A percentile compares a stretch with the other conserved stretches of the same genome.
These are phyloP conservation scores for Lyophyllum shimeji DNA, from an alignment of 768 basidiomycete genomes.

Conservation along the genomic window DNA sequence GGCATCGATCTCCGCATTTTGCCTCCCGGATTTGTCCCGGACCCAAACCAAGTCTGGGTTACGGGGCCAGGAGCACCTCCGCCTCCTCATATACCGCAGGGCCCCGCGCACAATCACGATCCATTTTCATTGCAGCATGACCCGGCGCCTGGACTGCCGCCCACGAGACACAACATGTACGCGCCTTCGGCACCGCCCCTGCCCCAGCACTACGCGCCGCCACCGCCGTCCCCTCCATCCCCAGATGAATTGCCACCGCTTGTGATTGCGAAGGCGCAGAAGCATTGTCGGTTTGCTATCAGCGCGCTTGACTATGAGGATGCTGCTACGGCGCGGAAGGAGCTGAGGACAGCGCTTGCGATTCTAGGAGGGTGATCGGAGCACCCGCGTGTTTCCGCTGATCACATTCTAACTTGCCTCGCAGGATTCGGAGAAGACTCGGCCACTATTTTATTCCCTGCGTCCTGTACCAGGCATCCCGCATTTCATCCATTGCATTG, in stretches of 20 bases:
- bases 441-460: too few species aligned
- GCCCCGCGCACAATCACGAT: neutral
- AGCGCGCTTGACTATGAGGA: constrained; percentile 97
- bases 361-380: constrained; percentile 51
- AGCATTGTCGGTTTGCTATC: constrained; percentile 90
- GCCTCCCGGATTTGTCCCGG: constrained; percentile 20
- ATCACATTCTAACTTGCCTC: too few species aligned
- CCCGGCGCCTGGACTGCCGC: constrained; percentile 16
- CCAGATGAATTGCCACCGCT: constrained; percentile 58
- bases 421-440: too few species aligned
- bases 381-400: neutral
- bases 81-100: constrained; percentile 1
- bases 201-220: constrained; percentile 22
- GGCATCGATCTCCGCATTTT: constrained; percentile 7
- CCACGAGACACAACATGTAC: constrained; percentile 7
- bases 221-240: constrained; percentile 24
- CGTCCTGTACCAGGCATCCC: too few species aligned
- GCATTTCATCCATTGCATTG: neutral
- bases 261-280: constrained; percentile 77
- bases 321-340: constrained; percentile 78
- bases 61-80: constrained; percentile 1
- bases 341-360: constrained; percentile 75
- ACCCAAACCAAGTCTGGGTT: constrained; percentile 7
- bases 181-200: constrained; percentile 1
- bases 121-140: constrained; percentile 1